A percentile compares a stretch with the other conserved stretches of the same genome.
phyloP scores from a whole-genome alignment of 2,329 filamentous ascomycete genomes.

The Fusarium solani-melongenae region DNA sequence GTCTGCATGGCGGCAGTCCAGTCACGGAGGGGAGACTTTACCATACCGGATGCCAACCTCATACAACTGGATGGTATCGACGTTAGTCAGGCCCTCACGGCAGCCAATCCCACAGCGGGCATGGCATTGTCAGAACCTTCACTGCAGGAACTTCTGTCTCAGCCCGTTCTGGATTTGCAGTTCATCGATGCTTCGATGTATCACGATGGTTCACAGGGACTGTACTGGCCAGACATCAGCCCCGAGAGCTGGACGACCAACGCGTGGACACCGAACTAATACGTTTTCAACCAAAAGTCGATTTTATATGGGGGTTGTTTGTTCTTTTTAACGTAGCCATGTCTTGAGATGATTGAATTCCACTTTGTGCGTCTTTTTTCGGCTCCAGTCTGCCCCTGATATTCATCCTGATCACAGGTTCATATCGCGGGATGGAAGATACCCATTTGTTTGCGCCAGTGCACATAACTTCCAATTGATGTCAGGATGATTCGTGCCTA shows the following conservation, averaged over 20 bases:
- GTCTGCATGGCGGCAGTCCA: slow-evolving; percentile 38
- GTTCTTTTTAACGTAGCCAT: background rate
- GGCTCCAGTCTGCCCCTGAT: background rate
- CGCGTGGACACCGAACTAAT: slow-evolving; percentile 24
- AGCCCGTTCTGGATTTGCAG: slow-evolving; percentile 47
- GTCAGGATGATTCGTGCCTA: background rate
- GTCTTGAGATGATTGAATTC: background rate
- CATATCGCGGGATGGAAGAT: background rate
- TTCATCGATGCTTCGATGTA: slow-evolving; percentile 48
- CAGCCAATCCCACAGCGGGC: slow-evolving; percentile 42
- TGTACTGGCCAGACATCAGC: slow-evolving; percentile 43
- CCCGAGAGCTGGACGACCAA: slow-evolving; percentile 39
- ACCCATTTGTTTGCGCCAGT: background rate
- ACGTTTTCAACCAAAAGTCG: background rate
- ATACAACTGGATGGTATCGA: slow-evolving; percentile 31
- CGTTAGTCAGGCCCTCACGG: slow-evolving; percentile 19
- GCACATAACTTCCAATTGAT: background rate
- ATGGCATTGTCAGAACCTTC: slow-evolving; percentile 52
- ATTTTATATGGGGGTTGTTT: background rate
- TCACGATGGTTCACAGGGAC: slow-evolving; percentile 36
- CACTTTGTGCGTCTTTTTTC: background rate
- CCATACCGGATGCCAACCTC: slow-evolving; percentile 4
- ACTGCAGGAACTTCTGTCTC: slow-evolving; percentile 48
- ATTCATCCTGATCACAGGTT: background rate
- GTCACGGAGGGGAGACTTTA: slow-evolving; percentile 30